Percentiles rank a stretch among this genome's conserved stretches.
Evolutionary conservation across 2,329 filamentous ascomycete genomes (phyloP).

Genomic region (Mycosphaerella arachidis): DNA sequence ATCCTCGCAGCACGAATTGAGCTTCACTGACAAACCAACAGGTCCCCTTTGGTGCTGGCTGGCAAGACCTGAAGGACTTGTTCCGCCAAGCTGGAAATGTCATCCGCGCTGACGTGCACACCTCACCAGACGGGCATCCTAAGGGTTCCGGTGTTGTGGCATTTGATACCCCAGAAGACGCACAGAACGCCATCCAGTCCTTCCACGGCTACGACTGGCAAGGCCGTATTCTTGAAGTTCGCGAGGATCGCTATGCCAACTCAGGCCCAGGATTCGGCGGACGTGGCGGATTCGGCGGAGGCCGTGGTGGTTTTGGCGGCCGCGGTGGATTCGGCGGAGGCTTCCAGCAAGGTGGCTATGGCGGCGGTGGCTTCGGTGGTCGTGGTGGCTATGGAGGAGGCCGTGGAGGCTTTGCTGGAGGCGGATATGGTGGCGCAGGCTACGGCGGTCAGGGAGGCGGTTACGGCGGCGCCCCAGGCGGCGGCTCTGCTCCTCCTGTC

Average conservation of each 20-base stretch:
- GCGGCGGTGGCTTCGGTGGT: slow-evolving; percentile 48
- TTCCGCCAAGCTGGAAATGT: slow-evolving; percentile 94
- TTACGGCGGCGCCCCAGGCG: slow-evolving; percentile 32
- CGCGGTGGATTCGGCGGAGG: slow-evolving; percentile 42
- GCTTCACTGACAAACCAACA: slow-evolving; percentile 42
- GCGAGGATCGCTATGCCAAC: slow-evolving; percentile 88
- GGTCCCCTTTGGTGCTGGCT: slow-evolving; percentile 96
- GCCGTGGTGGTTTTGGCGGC: slow-evolving; percentile 58
- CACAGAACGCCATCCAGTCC: slow-evolving; percentile 89
- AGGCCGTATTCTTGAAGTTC: slow-evolving; percentile 85
- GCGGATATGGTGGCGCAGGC: slow-evolving; percentile 41
- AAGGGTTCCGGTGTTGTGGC: slow-evolving; percentile 97
- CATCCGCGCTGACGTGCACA: slow-evolving; percentile 91
- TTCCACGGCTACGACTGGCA: slow-evolving; percentile 99
- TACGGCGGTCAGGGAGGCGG: slow-evolving; percentile 29
- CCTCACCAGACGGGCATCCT: slow-evolving; percentile 83
- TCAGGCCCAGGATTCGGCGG: slow-evolving; percentile 41
- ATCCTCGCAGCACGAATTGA: slow-evolving; percentile 7
- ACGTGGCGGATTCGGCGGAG: slow-evolving; percentile 46
- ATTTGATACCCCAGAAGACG: slow-evolving; percentile 91
- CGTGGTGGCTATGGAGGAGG: slow-evolving; percentile 50
- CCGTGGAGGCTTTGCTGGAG: slow-evolving; percentile 49
- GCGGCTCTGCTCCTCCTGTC: slow-evolving; percentile 46
- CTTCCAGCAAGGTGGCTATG: slow-evolving; percentile 27
- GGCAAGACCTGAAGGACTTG: slow-evolving; percentile 98